Conservation (phyloP, 768 basidiomycete genomes). For the Psilocybe azurescens region DNA sequence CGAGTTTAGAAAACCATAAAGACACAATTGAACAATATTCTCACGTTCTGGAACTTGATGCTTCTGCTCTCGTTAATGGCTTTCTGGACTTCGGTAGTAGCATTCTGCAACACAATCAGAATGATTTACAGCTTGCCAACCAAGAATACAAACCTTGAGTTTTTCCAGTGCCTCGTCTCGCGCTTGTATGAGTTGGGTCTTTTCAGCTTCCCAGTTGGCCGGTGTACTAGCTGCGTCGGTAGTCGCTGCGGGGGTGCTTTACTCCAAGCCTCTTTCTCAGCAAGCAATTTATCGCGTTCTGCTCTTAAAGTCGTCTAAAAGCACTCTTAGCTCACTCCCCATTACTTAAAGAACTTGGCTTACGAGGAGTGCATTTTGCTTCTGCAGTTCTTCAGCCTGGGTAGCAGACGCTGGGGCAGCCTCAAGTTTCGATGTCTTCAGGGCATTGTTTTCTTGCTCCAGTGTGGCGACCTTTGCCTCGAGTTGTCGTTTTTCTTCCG, state of each 20-base stretch:
- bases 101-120: conserved; percentile 9
- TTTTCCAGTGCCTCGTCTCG: conserved; percentile 66
- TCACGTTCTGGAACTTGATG: conserved; percentile 45
- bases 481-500: conserved; percentile 43
- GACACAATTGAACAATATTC: conserved; percentile 10
- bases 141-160: conserved; percentile 49
- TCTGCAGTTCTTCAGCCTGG: conserved; percentile 28
- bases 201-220: conserved; percentile 62
- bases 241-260: conserved; percentile 31
- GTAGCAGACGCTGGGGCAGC: conserved; percentile 11
- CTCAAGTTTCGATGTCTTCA: conserved; percentile 28
- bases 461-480: conserved; percentile 42
- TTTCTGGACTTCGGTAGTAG: conserved; percentile 51
- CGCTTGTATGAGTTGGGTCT: conserved; percentile 56
- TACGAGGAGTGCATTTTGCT: conserved; percentile 45
- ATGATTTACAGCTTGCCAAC: neutral
- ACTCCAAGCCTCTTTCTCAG: conserved; percentile 58
- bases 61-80: conserved; percentile 48
- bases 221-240: conserved; percentile 35
- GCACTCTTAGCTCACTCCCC: neutral
- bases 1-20: conserved; percentile 7
- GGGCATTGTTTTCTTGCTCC: conserved; percentile 39
- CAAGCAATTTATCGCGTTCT: conserved; percentile 66
- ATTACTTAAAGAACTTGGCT: conserved; percentile 14
- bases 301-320: conserved; percentile 54